Evolutionary conservation across 495 filamentous ascomycete genomes (phyloP).

Genomic region (Tuber microsphaerosporum): DNA sequence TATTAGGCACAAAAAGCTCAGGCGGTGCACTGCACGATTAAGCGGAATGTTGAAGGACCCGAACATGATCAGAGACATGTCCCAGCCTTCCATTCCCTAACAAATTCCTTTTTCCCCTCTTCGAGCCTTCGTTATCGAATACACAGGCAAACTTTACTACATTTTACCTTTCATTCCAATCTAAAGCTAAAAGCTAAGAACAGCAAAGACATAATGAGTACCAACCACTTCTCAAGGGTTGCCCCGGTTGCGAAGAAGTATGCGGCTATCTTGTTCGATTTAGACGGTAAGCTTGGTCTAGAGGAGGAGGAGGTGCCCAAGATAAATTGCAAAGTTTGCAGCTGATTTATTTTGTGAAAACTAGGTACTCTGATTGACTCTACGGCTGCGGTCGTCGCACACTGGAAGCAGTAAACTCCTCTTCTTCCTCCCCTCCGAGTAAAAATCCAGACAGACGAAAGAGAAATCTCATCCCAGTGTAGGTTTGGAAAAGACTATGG

Average conservation of each 20-base stretch:
- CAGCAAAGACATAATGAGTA: slow-evolving; percentile 10
- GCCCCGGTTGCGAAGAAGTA: slow-evolving; percentile 48
- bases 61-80: background rate
- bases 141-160: background rate
- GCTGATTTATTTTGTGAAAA: background rate
- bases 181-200: background rate
- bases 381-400: slow-evolving; percentile 76
- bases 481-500: slow-evolving; percentile 78
- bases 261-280: slow-evolving; percentile 79
- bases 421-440: slow-evolving; percentile 1
- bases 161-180: background rate
- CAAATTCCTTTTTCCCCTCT: background rate
- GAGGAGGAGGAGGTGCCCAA: background rate
- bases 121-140: background rate
- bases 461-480: background rate
- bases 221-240: slow-evolving; percentile 15
- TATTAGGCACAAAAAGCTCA: background rate
- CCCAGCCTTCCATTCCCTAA: background rate
- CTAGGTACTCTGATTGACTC: slow-evolving; percentile 66
- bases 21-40: background rate
- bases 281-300: slow-evolving; percentile 55
- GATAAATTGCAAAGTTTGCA: background rate
- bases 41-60: background rate
- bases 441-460: slow-evolving; percentile 5
- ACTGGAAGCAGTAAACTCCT: slow-evolving; percentile 70